Evolutionary conservation across 148 eudicot species (phyloP).

Genomic region (Salicornia ramosissima): DNA sequence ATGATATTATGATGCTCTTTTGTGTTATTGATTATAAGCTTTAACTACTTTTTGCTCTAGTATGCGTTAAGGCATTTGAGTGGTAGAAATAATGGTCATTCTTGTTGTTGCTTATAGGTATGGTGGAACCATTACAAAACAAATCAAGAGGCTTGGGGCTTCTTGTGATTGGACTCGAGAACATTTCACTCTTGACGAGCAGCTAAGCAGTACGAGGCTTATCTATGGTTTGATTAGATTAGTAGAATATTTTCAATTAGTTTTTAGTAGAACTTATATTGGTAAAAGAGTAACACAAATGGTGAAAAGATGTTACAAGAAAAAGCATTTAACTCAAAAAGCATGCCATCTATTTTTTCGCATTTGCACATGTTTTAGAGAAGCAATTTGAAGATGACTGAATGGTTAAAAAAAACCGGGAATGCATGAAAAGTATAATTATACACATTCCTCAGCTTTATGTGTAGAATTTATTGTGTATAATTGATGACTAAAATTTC

Average conservation of each 20-base stretch:
- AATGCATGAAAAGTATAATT: too few species aligned
- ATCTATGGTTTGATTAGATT: slow-evolving; percentile 22
- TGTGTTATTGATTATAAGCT: neutral
- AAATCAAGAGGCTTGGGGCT: slow-evolving; percentile 98
- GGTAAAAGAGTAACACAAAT: neutral
- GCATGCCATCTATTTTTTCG: neutral
- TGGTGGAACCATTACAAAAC: slow-evolving; percentile 95
- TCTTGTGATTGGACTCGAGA: slow-evolving; percentile 99
- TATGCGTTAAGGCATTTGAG: neutral
- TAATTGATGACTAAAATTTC: too few species aligned
- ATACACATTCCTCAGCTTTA: too few species aligned
- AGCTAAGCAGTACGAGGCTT: slow-evolving; percentile 95
- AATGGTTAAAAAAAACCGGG: too few species aligned
- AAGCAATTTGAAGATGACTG: too few species aligned
- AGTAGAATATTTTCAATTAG: neutral
- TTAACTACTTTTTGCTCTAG: neutral
- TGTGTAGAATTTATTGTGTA: too few species aligned
- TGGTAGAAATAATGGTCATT: neutral
- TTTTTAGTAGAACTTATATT: too few species aligned
- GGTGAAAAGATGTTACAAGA: neutral
- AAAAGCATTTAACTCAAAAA: neutral
- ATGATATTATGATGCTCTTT: neutral
- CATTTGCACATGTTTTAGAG: neutral
- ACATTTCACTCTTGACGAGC: slow-evolving; percentile 93
- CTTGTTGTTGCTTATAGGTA: slow-evolving; percentile 48